Conservation (phyloP, 2,329 filamentous ascomycete species). For the Aureobasidium sp. region DNA sequence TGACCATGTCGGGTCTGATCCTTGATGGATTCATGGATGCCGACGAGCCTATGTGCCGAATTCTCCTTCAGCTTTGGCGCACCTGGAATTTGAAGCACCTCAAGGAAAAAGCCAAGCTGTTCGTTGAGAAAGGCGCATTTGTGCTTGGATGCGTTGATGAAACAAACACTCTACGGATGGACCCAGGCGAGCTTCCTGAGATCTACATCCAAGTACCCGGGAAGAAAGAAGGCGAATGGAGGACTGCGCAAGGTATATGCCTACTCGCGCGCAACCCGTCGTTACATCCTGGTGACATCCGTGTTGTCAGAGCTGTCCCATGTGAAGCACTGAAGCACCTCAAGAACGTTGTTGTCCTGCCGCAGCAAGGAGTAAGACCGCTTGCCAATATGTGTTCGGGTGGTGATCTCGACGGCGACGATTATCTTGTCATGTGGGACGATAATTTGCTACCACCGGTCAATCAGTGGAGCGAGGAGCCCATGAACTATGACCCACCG, state of each 20-base stretch:
- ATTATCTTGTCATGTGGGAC: constrained; percentile 94
- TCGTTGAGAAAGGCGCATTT: constrained; percentile 76
- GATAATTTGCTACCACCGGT: constrained; percentile 56
- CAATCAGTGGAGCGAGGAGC: constrained; percentile 58
- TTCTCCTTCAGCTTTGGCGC: constrained; percentile 75
- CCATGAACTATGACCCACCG: constrained; percentile 69
- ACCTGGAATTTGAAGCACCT: constrained; percentile 83
- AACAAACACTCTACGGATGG: constrained; percentile 57
- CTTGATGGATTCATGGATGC: constrained; percentile 67
- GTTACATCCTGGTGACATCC: constrained; percentile 84
- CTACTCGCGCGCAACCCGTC: constrained; percentile 88
- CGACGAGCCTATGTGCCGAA: constrained; percentile 73
- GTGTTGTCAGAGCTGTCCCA: constrained; percentile 79
- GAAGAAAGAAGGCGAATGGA: constrained; percentile 23
- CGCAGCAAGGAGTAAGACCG: constrained; percentile 73
- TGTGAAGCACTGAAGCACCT: constrained; percentile 66
- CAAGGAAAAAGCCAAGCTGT: constrained; percentile 86
- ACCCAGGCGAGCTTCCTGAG: constrained; percentile 58
- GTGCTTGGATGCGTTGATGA: constrained; percentile 87
- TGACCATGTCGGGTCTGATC: constrained; percentile 69
- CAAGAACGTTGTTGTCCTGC: constrained; percentile 80
- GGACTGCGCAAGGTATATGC: constrained; percentile 60
- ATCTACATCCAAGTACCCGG: constrained; percentile 81
- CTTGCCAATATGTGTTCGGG: constrained; percentile 92
- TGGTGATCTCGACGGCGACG: constrained; percentile 91